Evolutionary conservation across 106 monocot species (phyloP).

Genomic region (Platanthera zijinensis): DNA sequence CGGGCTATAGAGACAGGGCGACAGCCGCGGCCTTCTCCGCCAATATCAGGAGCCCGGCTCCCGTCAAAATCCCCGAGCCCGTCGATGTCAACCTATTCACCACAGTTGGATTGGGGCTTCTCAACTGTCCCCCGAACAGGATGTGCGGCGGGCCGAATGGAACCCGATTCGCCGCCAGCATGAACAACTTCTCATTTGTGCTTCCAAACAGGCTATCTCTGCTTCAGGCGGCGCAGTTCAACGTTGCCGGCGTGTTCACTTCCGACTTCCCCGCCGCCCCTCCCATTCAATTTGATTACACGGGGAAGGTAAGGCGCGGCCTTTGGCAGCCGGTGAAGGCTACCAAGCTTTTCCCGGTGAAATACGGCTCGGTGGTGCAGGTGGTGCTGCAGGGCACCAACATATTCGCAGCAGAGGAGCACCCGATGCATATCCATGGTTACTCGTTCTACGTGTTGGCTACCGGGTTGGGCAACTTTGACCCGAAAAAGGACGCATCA

Average conservation of each 20-base stretch:
- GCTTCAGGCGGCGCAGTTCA: conserved; percentile 39
- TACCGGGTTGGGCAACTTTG: conserved; percentile 47
- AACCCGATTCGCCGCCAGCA: conserved; percentile 44
- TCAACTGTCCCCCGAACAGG: conserved; percentile 24
- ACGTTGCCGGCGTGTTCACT: conserved; percentile 45
- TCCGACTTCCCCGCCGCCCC: conserved; percentile 46
- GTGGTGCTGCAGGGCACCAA: conserved; percentile 62
- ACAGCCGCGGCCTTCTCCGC: conserved; percentile 22
- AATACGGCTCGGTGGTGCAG: conserved; percentile 42
- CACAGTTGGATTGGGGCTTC: conserved; percentile 50
- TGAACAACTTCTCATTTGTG: conserved; percentile 63
- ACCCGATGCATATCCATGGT: conserved; percentile 70
- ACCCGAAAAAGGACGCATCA: conserved; percentile 22
- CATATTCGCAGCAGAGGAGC: conserved; percentile 46
- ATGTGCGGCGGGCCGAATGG: conserved; percentile 34
- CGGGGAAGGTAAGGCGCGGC: conserved; percentile 23
- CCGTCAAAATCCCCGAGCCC: conserved; percentile 32
- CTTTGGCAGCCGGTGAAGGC: conserved; percentile 36
- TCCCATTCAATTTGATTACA: conserved; percentile 43
- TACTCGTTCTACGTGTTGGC: conserved; percentile 60
- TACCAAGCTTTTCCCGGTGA: conserved; percentile 30
- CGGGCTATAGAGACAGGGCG: conserved; percentile 38
- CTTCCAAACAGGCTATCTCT: conserved; percentile 31
- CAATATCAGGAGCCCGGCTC: conserved; percentile 20
- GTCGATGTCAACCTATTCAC: conserved; percentile 46